These are phyloP conservation scores for Takashimella tepidaria DNA, from an alignment of 1,284 basidiomycete genomes.

Conservation along the genomic window DNA sequence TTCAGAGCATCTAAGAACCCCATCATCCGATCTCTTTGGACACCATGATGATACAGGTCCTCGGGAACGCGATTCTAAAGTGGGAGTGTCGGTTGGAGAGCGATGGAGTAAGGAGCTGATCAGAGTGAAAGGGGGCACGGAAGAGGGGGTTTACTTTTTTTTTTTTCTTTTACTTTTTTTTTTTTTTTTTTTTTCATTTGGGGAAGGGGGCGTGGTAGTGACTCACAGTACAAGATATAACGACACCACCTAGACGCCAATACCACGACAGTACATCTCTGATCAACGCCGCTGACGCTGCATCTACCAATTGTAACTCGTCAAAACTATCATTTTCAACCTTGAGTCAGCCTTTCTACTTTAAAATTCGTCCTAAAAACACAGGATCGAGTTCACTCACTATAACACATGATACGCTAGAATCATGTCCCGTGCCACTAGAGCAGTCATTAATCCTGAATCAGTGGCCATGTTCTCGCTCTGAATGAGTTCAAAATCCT, in stretches of 20 bases:
- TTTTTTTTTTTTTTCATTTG: no score
- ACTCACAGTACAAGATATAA: slow-evolving; percentile 52
- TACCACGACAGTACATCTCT: slow-evolving; percentile 69
- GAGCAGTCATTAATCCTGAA: slow-evolving; percentile 20
- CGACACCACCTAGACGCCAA: slow-evolving; percentile 67
- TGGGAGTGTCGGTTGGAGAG: background rate
- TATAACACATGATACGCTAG: slow-evolving; percentile 49
- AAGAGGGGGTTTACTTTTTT: no score
- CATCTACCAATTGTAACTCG: slow-evolving; percentile 67
- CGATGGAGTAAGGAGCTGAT: slow-evolving; percentile 4
- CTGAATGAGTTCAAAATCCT: no score
- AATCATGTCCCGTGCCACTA: slow-evolving; percentile 48
- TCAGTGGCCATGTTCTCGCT: slow-evolving; percentile 1
- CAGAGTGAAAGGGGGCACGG: no score
- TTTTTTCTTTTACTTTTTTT: no score
- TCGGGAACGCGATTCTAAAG: slow-evolving; percentile 58
- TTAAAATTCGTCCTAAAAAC: slow-evolving; percentile 52
- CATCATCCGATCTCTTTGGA: slow-evolving; percentile 60
- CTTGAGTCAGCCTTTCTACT: slow-evolving; percentile 56
- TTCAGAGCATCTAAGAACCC: slow-evolving; percentile 63
- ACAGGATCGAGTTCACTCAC: slow-evolving; percentile 44
- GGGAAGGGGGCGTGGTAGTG: no score
- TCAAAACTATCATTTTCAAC: slow-evolving; percentile 53
- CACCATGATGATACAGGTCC: slow-evolving; percentile 65
- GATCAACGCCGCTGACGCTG: slow-evolving; percentile 60